Base-by-base conservation (phyloP, 352 stramenopile genomes). In the Phytopythium delawarense region DNA sequence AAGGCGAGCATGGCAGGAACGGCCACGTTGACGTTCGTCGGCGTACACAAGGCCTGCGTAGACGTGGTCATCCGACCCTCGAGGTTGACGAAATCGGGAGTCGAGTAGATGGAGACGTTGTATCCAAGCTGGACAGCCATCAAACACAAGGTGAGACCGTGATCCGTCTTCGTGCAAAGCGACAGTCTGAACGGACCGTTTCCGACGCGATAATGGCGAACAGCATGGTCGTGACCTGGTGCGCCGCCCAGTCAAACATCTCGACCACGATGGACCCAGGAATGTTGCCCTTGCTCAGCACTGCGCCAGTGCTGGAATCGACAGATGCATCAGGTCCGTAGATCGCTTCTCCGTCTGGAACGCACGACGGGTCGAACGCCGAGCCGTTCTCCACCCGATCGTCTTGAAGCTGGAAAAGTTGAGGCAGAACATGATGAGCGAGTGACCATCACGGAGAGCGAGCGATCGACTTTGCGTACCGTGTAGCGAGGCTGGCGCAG, bases 201-300 rank as follows among this genome's bases (percentile, higher is more conserved):
- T 87, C 77, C 20, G 72, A 62, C 0, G 69, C 71, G 20, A 89
- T 52, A 52, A 89, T 84, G 1, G 80, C 59, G 21, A 84, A 71
- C 9, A 84, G 57, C 34, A 78, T 61, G 2, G 78, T 66, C 20
- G 72, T 71, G 9, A 89, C 57, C 13, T 48, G 46, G 42, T 85
- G 73, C 1, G 76, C 72, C 7, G 56, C 59, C 78, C 76, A 87
- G 13, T 53, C 64, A 21, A 72, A 60, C n/a, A 81, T 54, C 62
- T 89, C 78, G 32, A 88, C 28, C 11, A 84, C 56, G 30, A 89
- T 57, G 1, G 76, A 70, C 2, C 74, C 70, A 12, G 74, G 70
- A 4, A 76, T 63, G 21, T 39, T 52, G 32, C 73, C 75, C 4
- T 34, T 50, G 13, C 72, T 37, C 7, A 71, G 23, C 7, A 78